Percentiles rank a stretch among this genome's conserved stretches.
Conservation (phyloP, 345 rosid genomes). For the Eucalyptus regnans region DNA sequence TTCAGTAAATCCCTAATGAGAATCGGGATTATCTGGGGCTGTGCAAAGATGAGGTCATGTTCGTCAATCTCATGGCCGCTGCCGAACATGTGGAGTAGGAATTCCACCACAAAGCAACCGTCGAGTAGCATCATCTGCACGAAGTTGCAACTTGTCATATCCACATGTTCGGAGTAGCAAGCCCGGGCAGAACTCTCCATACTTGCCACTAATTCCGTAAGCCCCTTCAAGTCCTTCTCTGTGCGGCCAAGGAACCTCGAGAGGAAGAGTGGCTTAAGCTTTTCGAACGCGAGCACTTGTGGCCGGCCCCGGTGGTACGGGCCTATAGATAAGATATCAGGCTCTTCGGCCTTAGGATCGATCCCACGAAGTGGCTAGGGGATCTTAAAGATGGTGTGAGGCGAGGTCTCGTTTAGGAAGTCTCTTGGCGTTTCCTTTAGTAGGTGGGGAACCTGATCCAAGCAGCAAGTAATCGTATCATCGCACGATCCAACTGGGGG, state of each 20-base stretch:
- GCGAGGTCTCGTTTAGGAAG: background rate
- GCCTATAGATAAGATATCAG: constrained; percentile 3
- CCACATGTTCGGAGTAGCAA: background rate
- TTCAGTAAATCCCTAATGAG: background rate
- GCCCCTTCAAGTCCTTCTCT: background rate
- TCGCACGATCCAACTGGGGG: too few relatives aligned
- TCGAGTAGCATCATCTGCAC: constrained; percentile 8
- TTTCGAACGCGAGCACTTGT: background rate
- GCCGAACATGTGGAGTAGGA: background rate
- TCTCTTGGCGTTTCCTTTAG: background rate
- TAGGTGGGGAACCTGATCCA: too few relatives aligned
- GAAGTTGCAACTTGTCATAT: background rate
- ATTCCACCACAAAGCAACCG: constrained; percentile 5
- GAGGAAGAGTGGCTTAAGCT: background rate
- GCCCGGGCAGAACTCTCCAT: background rate
- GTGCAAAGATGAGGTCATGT: background rate
- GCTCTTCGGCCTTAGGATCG: background rate
- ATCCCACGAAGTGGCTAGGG: background rate
- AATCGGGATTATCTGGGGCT: background rate
- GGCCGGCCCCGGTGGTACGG: background rate
- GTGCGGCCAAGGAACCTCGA: background rate
- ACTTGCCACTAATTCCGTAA: background rate
- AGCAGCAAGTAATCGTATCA: too few relatives aligned
- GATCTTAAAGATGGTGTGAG: background rate
- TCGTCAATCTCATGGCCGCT: fast-evolving